Percentiles rank a stretch among this genome's conserved stretches.
These are phyloP conservation scores for Lodderomyces parapsilosis DNA, from an alignment of 1,139 yeast species.

Conservation along the genomic window DNA sequence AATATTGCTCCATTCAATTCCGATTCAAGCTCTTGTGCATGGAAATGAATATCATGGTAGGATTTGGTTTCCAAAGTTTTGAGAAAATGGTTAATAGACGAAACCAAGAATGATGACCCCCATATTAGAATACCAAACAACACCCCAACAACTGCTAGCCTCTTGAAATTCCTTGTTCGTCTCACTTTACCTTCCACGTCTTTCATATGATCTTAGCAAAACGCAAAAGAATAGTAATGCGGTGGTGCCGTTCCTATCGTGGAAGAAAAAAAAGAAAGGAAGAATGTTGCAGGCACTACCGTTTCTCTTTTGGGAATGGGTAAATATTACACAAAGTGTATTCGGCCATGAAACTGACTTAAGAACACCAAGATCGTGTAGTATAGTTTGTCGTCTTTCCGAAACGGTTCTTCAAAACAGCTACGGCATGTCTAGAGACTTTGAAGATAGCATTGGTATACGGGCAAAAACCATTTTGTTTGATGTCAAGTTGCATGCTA, in stretches of 20 bases:
- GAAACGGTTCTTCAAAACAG: too few species aligned
- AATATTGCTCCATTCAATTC: conserved; percentile 10
- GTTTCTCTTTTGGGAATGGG: background rate
- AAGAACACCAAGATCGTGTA: too few species aligned
- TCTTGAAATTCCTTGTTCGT: conserved; percentile 2
- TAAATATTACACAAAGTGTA: background rate
- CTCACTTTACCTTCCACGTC: background rate
- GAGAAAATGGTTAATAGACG: background rate
- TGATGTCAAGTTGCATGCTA: too few species aligned
- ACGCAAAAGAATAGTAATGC: background rate
- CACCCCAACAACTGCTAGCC: background rate
- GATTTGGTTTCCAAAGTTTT: background rate
- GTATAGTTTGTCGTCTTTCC: too few species aligned
- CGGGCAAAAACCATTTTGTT: too few species aligned
- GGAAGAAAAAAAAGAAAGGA: too few species aligned
- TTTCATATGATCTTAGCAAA: background rate
- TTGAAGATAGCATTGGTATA: too few species aligned
- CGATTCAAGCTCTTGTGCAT: background rate
- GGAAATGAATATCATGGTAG: background rate
- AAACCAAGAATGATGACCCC: conserved; percentile 35
- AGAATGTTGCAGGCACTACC: background rate
- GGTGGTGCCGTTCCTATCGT: background rate
- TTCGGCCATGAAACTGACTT: too few species aligned
- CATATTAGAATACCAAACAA: conserved; percentile 25
- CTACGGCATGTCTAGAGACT: too few species aligned